Evolutionary conservation across 495 filamentous ascomycete species (phyloP), one percentile per base, ranked within the genome.

Genomic region (Penicillium egyptiacum): DNA sequence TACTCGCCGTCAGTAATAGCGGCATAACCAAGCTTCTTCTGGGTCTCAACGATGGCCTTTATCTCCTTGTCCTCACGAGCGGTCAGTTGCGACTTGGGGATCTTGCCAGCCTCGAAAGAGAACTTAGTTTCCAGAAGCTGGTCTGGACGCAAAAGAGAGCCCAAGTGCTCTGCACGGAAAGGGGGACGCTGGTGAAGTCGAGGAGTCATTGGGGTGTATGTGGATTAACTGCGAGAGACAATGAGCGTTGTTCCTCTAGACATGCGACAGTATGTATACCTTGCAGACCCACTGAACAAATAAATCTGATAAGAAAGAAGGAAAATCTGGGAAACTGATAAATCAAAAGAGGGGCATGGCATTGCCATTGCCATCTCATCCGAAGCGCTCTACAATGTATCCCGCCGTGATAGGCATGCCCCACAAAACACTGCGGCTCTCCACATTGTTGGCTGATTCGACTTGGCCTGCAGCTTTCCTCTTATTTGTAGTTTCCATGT

Each of bases 161-260:
- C 90, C 60, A 96, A 75, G 64, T 93, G 89, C 78, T 93, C 90
- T 45, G 89, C 90, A 59, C 88, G 83, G 75, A 91, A 93, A 17
- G 90, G 89, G 43, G 88, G 87, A 31, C 77, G 76, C 68, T 79
- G 82, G 68, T 82, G 81, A 48, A 81, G 65, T 60, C 70, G 64
- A 60, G 66, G 66, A 48, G 69, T 63, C 74, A 77, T 77, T 30
- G 28, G 69, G 62, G 55, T 52, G 42, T 41, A 44, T 44, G 35
- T 31, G 19, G 52, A 45, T 54, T 25, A 5, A n/a, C 53, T 47
- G 22, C n/a, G 10, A 5, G 22, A 19, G 17, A 28, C 19, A 6
- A 5, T 46, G 6, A 55, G 42, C 17, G 35, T 40, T 43, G n/a
- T 19, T 22, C 11, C 2, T n/a, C 19, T 20, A 3, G 28, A 40